Evolutionary conservation across 352 stramenopile species (phyloP).

Genomic region (Pythium folliculosum): DNA sequence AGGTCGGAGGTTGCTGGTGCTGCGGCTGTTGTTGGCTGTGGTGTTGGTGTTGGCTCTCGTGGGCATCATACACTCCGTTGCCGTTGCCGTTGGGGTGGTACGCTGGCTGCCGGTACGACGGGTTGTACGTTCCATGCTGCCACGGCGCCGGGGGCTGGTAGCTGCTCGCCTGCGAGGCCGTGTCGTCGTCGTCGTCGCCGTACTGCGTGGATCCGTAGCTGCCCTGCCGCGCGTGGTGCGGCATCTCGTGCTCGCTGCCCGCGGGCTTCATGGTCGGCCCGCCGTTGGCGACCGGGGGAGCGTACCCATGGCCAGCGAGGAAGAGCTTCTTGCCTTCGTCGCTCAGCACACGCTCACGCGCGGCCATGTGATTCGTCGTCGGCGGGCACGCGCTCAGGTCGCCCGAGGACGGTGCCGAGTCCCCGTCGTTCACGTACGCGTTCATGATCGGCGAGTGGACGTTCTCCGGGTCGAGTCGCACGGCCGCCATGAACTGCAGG

Average conservation of each 20-base stretch:
- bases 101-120: conserved; percentile 29
- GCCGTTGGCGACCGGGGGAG: conserved; percentile 15
- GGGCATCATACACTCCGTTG: conserved; percentile 2
- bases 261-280: conserved; percentile 2
- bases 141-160: conserved; percentile 34
- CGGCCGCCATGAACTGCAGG: conserved; percentile 77
- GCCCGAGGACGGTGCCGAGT: conserved; percentile 48
- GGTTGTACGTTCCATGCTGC: conserved; percentile 53
- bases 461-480: conserved; percentile 78
- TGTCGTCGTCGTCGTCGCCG: conserved; percentile 55
- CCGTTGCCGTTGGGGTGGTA: conserved; percentile 26
- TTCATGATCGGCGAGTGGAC: conserved; percentile 48
- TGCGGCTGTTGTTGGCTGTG: conserved; percentile 4
- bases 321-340: conserved; percentile 87
- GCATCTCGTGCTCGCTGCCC: conserved; percentile 36
- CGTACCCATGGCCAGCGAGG: conserved; percentile 49
- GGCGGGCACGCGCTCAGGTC: conserved; percentile 58
- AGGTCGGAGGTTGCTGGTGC: conserved; percentile 19
- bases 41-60: background rate
- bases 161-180: conserved; percentile 41
- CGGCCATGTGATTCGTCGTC: conserved; percentile 68
- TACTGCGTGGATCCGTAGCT: conserved; percentile 61
- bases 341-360: conserved; percentile 73
- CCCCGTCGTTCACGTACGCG: conserved; percentile 47
- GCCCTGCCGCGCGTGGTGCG: conserved; percentile 43